Base-by-base conservation (phyloP, 2,329 filamentous ascomycete genomes). In the Myriosclerotinia duriaeana region DNA sequence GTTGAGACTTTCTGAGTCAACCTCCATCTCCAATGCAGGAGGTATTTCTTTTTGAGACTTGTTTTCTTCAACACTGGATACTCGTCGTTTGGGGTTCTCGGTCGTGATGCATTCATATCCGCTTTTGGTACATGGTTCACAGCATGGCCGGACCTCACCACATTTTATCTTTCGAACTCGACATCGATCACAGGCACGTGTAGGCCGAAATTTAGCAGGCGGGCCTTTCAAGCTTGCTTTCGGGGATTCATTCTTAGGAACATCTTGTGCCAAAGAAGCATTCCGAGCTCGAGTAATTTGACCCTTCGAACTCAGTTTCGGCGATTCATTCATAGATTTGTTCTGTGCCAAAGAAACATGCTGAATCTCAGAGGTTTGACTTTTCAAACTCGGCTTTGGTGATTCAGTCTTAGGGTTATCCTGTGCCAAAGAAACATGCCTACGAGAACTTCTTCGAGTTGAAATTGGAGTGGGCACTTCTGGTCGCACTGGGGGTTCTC, bases 391-490 rank as follows among this genome's bases (percentile, higher is more conserved):
- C 26, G n/a, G 20, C 12, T 20, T 50, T 3, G 30, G 8, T 5
- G 58, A 48, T 5, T 59, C 55, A 46, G n/a, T 36, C 30, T 48
- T 59, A 3, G 30, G 4, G n/a, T 36, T 20, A 44, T 26, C 52
- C 20, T 53, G 46, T 30, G 34, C 30, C 26, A 30, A n/a, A 54
- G 50, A 30, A 17, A 38, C 26, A 55, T 53, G 38, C 11, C 63
- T 58, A 17, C 44, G 50, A 36, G 71, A 70, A 30, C 63, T 59
- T 60, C 65, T 66, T 38, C 64, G 44, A 11, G 22, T 15, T 44
- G 64, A 22, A 65, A 54, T 38, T 22, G 36, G n/a, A n/a, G 53
- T 5, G 14, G 58, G 30, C 8, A 17, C 48, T 52, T 64, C 50
- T 54, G 1, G 17, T n/a, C n/a, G 44, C 2, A 46, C 2, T n/a